These are phyloP conservation scores for Trametes meyenii DNA, from an alignment of 768 basidiomycete genomes.

Conservation along the genomic window DNA sequence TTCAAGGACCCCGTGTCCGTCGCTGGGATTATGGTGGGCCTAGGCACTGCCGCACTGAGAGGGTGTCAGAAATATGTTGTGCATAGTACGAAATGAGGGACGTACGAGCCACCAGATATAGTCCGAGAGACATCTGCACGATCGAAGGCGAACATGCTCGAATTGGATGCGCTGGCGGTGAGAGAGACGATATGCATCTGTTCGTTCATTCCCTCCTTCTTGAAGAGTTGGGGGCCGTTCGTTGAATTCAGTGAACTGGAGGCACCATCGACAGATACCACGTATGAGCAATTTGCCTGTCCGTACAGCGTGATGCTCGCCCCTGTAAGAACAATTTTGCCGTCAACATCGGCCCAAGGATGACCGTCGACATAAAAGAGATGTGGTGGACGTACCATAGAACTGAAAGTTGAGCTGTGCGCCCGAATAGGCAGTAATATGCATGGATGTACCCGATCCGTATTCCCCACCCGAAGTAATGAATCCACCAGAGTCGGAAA, in stretches of 20 bases:
- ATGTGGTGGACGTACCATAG: slow-evolving; percentile 25
- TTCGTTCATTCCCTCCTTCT: slow-evolving; percentile 47
- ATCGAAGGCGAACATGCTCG: slow-evolving; percentile 46
- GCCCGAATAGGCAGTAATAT: slow-evolving; percentile 28
- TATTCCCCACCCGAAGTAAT: slow-evolving; percentile 9
- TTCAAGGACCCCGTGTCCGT: slow-evolving; percentile 39
- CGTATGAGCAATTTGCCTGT: slow-evolving; percentile 44
- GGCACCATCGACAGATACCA: slow-evolving; percentile 52
- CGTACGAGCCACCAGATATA: slow-evolving; percentile 11
- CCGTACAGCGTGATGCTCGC: slow-evolving; percentile 67
- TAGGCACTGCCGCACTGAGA: slow-evolving; percentile 18
- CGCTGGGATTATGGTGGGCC: slow-evolving; percentile 40
- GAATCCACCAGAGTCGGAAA: slow-evolving; percentile 18
- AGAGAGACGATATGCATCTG: slow-evolving; percentile 58
- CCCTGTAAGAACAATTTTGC: slow-evolving; percentile 42
- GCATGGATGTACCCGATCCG: slow-evolving; percentile 15
- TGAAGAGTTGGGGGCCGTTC: slow-evolving; percentile 42
- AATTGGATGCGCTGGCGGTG: slow-evolving; percentile 39
- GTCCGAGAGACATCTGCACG: slow-evolving; percentile 50
- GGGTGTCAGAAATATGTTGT: neutral
- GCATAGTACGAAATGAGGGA: neutral
- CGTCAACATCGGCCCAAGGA: neutral
- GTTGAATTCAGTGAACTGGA: slow-evolving; percentile 1
- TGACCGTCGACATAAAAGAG: neutral
- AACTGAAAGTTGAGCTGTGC: slow-evolving; percentile 33